Conservation (phyloP, 176 grass and related monocot genomes). For the Dendrocalamus sinicus region DNA sequence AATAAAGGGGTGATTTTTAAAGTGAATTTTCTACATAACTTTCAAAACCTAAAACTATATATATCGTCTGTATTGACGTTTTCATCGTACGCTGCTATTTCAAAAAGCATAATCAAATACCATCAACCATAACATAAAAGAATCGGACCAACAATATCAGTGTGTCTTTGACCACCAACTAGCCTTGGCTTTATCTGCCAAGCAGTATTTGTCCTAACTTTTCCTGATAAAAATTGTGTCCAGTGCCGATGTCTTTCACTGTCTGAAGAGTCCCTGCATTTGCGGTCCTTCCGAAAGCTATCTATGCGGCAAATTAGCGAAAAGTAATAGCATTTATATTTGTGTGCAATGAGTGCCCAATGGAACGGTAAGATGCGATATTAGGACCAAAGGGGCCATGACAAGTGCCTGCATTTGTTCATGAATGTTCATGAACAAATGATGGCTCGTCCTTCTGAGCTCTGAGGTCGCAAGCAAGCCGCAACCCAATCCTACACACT, state of each 20-base stretch:
- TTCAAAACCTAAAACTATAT: too few relatives aligned
- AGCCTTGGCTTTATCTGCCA: slow-evolving; percentile 18
- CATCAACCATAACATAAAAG: too few relatives aligned
- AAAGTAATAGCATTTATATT: slow-evolving; percentile 24
- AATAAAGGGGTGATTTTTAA: too few relatives aligned
- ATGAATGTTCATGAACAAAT: neutral
- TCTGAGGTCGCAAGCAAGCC: slow-evolving; percentile 8
- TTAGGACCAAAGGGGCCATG: neutral
- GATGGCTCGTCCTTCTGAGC: slow-evolving; percentile 28
- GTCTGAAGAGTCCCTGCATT: slow-evolving; percentile 30
- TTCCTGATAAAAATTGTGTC: neutral
- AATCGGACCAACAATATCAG: neutral
- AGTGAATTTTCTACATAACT: too few relatives aligned
- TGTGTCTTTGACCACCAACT: slow-evolving; percentile 34
- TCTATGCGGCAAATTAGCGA: slow-evolving; percentile 33
- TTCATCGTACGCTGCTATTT: too few relatives aligned
- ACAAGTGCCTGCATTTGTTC: slow-evolving; percentile 16
- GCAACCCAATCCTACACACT: slow-evolving; percentile 29
- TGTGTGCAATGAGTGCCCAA: slow-evolving; percentile 38
- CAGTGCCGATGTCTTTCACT: slow-evolving; percentile 35
- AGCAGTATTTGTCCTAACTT: neutral
- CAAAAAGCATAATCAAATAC: too few relatives aligned
- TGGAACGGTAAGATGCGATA: neutral
- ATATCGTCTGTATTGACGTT: too few relatives aligned
- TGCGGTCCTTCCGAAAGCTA: slow-evolving; percentile 32